phyloP scores from a whole-genome alignment of 192 early-diverging fungal species.

The Gaertneriomyces semiglobifer region DNA sequence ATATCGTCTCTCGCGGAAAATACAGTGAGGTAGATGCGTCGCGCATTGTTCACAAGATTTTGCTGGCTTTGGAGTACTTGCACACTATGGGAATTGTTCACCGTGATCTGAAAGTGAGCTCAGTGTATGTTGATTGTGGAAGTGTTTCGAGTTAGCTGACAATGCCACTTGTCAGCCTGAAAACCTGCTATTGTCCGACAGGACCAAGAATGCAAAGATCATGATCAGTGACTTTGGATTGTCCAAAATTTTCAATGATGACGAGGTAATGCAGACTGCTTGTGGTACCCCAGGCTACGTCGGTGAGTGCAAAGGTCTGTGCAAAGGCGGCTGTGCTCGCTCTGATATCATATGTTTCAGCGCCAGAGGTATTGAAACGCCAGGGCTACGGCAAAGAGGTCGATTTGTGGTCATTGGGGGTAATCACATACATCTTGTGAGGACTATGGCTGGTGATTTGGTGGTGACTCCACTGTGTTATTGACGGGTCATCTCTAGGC shows the following conservation, averaged over 20 bases:
- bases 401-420: constrained; percentile 94
- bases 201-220: constrained; percentile 50
- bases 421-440: constrained; percentile 84
- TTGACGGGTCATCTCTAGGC: constrained; percentile 27
- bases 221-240: constrained; percentile 97
- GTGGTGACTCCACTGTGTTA: background rate
- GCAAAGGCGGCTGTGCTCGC: background rate
- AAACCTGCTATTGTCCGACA: constrained; percentile 54
- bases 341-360: constrained; percentile 37
- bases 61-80: constrained; percentile 79
- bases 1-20: constrained; percentile 72
- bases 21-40: constrained; percentile 76
- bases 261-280: constrained; percentile 64
- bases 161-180: constrained; percentile 37
- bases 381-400: constrained; percentile 69
- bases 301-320: constrained; percentile 31
- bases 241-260: constrained; percentile 71
- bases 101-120: constrained; percentile 79
- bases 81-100: constrained; percentile 84
- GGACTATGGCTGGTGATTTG: background rate
- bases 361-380: constrained; percentile 80
- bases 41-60: constrained; percentile 72
- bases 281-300: constrained; percentile 86
- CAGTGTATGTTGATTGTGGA: background rate
- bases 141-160: too few species aligned